These are phyloP conservation scores for Clavispora asparagi DNA, from an alignment of 805 yeast species.

Conservation along the genomic window DNA sequence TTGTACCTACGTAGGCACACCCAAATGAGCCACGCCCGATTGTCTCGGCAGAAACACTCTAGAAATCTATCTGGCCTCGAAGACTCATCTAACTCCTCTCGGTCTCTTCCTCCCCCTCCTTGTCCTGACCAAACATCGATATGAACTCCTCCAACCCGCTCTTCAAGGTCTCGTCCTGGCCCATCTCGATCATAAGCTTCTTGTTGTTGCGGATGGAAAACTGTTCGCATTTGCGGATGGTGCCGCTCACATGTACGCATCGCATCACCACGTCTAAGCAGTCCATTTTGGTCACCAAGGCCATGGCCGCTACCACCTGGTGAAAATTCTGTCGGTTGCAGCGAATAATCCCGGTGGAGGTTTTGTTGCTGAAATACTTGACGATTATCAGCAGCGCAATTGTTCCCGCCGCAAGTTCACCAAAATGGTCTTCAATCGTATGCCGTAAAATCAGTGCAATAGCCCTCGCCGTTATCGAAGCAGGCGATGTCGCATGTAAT, in stretches of 20 bases:
- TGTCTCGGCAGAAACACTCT: no score
- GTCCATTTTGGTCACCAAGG: constrained; percentile 48
- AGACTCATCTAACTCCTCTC: no score
- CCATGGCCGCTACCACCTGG: constrained; percentile 61
- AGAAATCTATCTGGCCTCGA: no score
- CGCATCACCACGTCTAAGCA: constrained; percentile 49
- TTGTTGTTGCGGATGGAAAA: constrained; percentile 50
- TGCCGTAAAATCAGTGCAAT: constrained; percentile 51
- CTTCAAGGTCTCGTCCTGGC: constrained; percentile 7
- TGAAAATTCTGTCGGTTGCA: constrained; percentile 64
- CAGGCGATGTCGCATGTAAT: constrained; percentile 49
- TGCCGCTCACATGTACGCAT: constrained; percentile 74
- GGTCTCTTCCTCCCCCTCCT: constrained; percentile 3
- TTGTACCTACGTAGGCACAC: no score
- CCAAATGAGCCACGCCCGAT: no score
- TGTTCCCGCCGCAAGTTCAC: constrained; percentile 71
- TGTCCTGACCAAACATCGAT: constrained; percentile 6
- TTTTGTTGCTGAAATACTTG: constrained; percentile 75
- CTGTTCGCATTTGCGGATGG: constrained; percentile 78
- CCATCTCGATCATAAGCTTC: constrained; percentile 24
- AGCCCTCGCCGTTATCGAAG: constrained; percentile 42
- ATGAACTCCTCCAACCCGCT: constrained; percentile 9
- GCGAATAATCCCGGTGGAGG: constrained; percentile 80
- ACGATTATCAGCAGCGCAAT: constrained; percentile 56
- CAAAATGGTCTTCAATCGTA: constrained; percentile 60